Evolutionary conservation across 257 asterid genomes (phyloP), one percentile per base, ranked within the genome.

Genomic region (Craterostigma plantagineum): DNA sequence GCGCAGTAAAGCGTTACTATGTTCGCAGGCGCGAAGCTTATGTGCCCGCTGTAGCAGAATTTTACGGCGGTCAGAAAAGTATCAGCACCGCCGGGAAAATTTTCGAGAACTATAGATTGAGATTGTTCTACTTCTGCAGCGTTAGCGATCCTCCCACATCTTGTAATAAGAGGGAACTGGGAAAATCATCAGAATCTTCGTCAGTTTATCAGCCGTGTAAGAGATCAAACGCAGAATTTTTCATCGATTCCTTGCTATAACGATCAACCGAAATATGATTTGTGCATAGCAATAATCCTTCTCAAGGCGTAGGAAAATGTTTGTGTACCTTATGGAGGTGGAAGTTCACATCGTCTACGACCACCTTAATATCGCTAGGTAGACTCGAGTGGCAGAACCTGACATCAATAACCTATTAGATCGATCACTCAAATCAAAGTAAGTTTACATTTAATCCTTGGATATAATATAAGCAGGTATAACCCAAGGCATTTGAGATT

Each of bases 261-360:
- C 17, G 50, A 54, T n/a, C 16, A 58, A 45, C 7, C 6, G 5
- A 45, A 43, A 34, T 15, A 14, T 46, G 16, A 34, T 41, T 45
- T 13, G 42, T 43, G 10, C 40, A 58, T n/a, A n/a, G n/a, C n/a
- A n/a, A n/a, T n/a, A n/a, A n/a, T n/a, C n/a, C n/a, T n/a, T n/a
- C n/a, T n/a, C n/a, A n/a, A n/a, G n/a, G n/a, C n/a, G n/a, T n/a
- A n/a, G n/a, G n/a, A n/a, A n/a, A n/a, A n/a, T n/a, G n/a, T n/a
- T n/a, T n/a, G n/a, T 37, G 42, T 70, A 86, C 95, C 95, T 87
- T 87, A 65, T 87, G 95, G 61, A 87, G 90, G 75, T 70, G 93
- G 72, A 87, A 79, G 50, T 56, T 68, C 38, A 72, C 64, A 27
- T 69, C 75, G 10, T 68, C 81, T 42, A 87, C 83, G 38, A 72